Base-by-base conservation (phyloP, 2,329 filamentous ascomycete genomes). In the Claviceps sp. region DNA sequence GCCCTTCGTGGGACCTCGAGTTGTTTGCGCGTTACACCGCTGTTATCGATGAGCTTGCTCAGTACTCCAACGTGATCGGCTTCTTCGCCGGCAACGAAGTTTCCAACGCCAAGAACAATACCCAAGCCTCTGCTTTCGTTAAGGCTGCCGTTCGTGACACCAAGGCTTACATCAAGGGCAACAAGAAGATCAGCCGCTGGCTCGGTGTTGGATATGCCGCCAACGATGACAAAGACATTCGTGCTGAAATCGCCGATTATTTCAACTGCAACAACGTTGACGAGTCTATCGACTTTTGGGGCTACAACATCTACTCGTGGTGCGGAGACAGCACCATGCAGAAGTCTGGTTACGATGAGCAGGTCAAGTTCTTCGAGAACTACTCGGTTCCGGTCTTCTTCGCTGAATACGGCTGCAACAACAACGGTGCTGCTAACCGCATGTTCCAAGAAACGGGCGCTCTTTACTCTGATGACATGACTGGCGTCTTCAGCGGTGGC, bases 281-380 rank as follows among this genome's bases (percentile, higher is more conserved):
- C 37, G 72, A 74, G 8, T 63, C 85, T 55, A 95, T 97, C 59
- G 93, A 98, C 71, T 97, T 94, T 77, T 98, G 90, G 87, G 93
- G 93, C 54, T 97, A 97, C 84, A 98, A 98, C 78, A 95, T 97
- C 73, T 98, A 98, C 79, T 95, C 90, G 50, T 98, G 93, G 93
- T 98, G 93, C 68, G 93, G 91, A 60, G 69, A 90, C 60, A 95
- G 87, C 64, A 81, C 75, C 62, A 93, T 85, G 73, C 64, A 75
- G 38, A 65, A 76, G 54, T 96, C 93, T 3, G 88, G 88, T 51
- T 98, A 90, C 72, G 76, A 84, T 58, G 77, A 82, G 52, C 86
- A 91, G 67, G 89, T 89, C 60, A 70, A 87, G 58, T 91, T 96
- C 72, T 98, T 96, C 74, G 68, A 75, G 54, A 81, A 84, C 66